Evolutionary conservation across 2,329 filamentous ascomycete genomes (phyloP).

Genomic region (Rhynchosporium secalis): DNA sequence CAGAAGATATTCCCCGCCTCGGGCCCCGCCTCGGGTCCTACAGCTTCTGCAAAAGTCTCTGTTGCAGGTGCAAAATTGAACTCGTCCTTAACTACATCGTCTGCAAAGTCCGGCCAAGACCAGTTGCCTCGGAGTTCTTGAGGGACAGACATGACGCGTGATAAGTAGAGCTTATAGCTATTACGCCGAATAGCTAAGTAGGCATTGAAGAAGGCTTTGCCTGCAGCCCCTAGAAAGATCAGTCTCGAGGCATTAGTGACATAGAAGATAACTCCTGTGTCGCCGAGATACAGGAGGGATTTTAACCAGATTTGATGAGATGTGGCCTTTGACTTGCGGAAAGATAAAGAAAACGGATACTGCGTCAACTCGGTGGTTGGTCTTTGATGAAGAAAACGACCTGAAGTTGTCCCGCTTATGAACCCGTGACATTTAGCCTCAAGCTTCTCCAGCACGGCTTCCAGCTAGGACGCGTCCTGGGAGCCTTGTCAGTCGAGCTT

Average conservation of each 20-base stretch:
- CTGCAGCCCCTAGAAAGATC: conserved; percentile 22
- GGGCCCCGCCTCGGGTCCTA: conserved; percentile 16
- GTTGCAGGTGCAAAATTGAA: conserved; percentile 11
- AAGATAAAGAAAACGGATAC: conserved; percentile 22
- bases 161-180: conserved; percentile 22
- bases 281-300: conserved; percentile 10
- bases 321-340: conserved; percentile 27
- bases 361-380: conserved; percentile 5
- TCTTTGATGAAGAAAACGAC: not conserved
- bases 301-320: conserved; percentile 19
- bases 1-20: conserved; percentile 22
- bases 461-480: conserved; percentile 27
- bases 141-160: conserved; percentile 27
- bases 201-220: conserved; percentile 26
- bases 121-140: conserved; percentile 26
- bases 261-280: conserved; percentile 20
- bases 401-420: no score
- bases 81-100: conserved; percentile 11
- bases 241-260: conserved; percentile 28
- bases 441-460: not conserved
- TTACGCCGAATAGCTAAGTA: conserved; percentile 18
- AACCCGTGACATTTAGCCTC: conserved; percentile 6
- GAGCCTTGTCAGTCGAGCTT: conserved; percentile 32
- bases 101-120: conserved; percentile 27
- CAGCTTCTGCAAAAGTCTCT: conserved; percentile 4